phyloP scores from a whole-genome alignment of 768 basidiomycete species.

The Pholiota molesta region DNA sequence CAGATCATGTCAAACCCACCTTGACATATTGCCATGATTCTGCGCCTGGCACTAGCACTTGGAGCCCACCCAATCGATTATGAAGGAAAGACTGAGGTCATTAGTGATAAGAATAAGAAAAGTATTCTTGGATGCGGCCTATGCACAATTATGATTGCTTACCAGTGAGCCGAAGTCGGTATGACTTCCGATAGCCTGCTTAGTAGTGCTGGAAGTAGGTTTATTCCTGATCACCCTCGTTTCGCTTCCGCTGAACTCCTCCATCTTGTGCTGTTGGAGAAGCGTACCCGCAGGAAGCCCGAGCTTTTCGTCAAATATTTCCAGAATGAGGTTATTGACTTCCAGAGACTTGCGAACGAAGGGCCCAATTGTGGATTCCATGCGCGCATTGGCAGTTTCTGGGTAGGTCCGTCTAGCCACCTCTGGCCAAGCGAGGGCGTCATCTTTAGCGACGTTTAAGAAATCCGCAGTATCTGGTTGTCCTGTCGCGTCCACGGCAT shows the following conservation, averaged over 20 bases:
- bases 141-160: constrained; percentile 35
- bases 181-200: constrained; percentile 61
- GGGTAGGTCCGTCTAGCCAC: constrained; percentile 62
- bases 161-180: constrained; percentile 77
- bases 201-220: constrained; percentile 37
- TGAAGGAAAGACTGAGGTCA: constrained; percentile 61
- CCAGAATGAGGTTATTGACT: constrained; percentile 54
- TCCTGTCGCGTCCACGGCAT: constrained; percentile 63
- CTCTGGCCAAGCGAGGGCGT: constrained; percentile 61
- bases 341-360: constrained; percentile 62
- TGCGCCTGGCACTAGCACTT: constrained; percentile 63
- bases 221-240: constrained; percentile 56
- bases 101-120: constrained; percentile 36
- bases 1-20: constrained; percentile 32
- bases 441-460: constrained; percentile 71
- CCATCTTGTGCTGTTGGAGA: constrained; percentile 40
- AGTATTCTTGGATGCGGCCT: not conserved
- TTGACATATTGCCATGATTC: constrained; percentile 71
- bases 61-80: constrained; percentile 70
- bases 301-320: constrained; percentile 59
- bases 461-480: constrained; percentile 61
- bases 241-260: constrained; percentile 60
- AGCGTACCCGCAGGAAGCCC: constrained; percentile 55
- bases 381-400: constrained; percentile 47
- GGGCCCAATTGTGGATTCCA: constrained; percentile 51